Evolutionary conservation across 192 early-diverging fungal species (phyloP), one percentile per base, ranked within the genome.

Genomic region (Radiomyces spectabilis): DNA sequence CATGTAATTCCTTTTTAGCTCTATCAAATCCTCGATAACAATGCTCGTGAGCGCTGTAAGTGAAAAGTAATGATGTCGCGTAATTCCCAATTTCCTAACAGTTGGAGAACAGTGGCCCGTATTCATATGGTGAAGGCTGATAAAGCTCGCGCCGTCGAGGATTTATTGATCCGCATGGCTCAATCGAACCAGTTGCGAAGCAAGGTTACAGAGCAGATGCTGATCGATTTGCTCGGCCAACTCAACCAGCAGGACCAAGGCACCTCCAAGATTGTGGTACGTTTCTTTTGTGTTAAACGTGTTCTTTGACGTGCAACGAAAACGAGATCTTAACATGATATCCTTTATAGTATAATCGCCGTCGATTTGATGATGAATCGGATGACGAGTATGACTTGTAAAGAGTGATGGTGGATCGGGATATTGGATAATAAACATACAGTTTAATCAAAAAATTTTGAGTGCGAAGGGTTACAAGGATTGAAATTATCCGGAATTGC

Each of bases 51-150:
- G 53, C 80, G 95, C 55, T 71, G 85, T 87, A 75, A 63, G 75
- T 71, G 25, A 21, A 5, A 46, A 25, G 0, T 25, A 16, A 46
- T 12, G 18, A 48, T 27, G 24, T 48, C 5, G 3, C 5, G 4
- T 39, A 41, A 18, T 47, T 27, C 7, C 4, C 4, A 21, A 44
- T 19, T 27, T 21, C 35, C 4, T 19, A 39, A 3, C 0, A n/a
- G 24, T 1, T 40, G 22, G 1, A 16, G 8, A 44, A 25, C 59
- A 88, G 88, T 95, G 67, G 82, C 84, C n/a, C 81, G 90, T 18
- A 95, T 95, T 50, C 80, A 84, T 12, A 88, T 97, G 53, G 94
- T 97, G 8, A 95, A 94, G 64, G 76, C 81, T 1, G 89, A 93
- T 9, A 86, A 89, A 68, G 94, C 90, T 1, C 80, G 89, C 8